These are phyloP conservation scores for Phytophthora uliginosa DNA, from an alignment of 352 stramenopile species.

Conservation along the genomic window DNA sequence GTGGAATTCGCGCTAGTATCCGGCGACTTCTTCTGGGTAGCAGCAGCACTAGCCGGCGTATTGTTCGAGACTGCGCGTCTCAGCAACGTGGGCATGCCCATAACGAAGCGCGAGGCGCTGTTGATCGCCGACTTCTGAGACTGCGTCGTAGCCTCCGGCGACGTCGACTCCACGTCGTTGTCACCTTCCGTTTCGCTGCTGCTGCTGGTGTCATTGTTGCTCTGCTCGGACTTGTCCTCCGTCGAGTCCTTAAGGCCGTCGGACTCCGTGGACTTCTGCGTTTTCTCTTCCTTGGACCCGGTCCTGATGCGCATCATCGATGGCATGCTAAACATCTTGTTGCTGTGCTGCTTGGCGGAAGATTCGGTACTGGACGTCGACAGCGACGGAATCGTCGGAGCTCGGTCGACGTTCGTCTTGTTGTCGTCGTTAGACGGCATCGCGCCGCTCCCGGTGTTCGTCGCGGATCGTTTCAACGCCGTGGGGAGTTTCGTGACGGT, in stretches of 20 bases:
- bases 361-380: conserved; percentile 33
- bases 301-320: conserved; percentile 41
- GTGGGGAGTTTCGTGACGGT: conserved; percentile 45
- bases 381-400: conserved; percentile 18
- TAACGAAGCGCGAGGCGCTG: conserved; percentile 64
- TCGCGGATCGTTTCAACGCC: conserved; percentile 29
- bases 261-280: conserved; percentile 15
- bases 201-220: conserved; percentile 1
- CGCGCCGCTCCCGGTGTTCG: conserved; percentile 1
- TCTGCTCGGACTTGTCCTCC: conserved; percentile 20
- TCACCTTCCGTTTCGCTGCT: conserved; percentile 20
- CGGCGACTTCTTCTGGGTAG: conserved; percentile 34
- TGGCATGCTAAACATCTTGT: conserved; percentile 37
- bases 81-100: conserved; percentile 70
- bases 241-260: conserved; percentile 16
- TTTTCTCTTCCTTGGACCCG: conserved; percentile 32
- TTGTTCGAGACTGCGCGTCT: conserved; percentile 49
- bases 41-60: conserved; percentile 11
- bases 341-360: conserved; percentile 18
- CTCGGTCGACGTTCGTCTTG: conserved; percentile 14
- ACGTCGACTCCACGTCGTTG: conserved; percentile 5
- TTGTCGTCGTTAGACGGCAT: neutral
- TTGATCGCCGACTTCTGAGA: conserved; percentile 32
- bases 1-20: conserved; percentile 38
- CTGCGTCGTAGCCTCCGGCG: neutral